Base-by-base conservation (phyloP, 2,329 filamentous ascomycete species). In the Thermomyces lanuginosus region DNA sequence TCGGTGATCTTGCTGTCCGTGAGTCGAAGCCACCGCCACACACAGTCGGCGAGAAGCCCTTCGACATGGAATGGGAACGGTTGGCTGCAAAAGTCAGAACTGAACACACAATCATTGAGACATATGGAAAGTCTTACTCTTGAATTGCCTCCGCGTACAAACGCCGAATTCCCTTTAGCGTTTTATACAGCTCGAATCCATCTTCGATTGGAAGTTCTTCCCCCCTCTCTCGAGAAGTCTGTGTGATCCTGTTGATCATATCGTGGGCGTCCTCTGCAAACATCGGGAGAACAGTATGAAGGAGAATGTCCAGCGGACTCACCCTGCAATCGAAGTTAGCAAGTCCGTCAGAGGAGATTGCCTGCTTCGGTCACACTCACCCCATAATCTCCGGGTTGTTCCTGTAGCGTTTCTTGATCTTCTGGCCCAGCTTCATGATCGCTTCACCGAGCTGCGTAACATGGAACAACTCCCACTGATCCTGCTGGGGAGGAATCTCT, bases 111-210 rank as follows among this genome's bases (percentile, higher is more conserved):
- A 8, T n/a, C 6, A 5, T 16, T 11, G 6, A 8, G 8, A 16
- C 7, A n/a, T n/a, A n/a, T 8, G 11, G 5, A 26, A 22, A 30
- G 23, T 36, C 55, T 40, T 51, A 60, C 37, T 63, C 64, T 0
- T 80, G 80, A 10, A 93, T 63, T 12, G 72, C 75, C 35, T 79
- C 68, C 5, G 67, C 64, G 48, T 93, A 84, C 14, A 92, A 81
- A 17, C 69, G 65, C 16, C 89, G 76, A 34, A 93, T 81, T 37
- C 79, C 76, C 11, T 86, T 75, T 30, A 98, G 61, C 44, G 92
- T 82, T 43, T 72, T 77, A 57, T 98, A 98, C 10, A 98, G 58
- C 39, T 91, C 80, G 48, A 98, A 95, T 0, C 86, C 89, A 49
- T 98, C 89, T 44, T 92, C 71, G 14, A 95, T 69, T 20, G 78